These are phyloP conservation scores for Lasiosphaeria hispida DNA, from an alignment of 495 filamentous ascomycete genomes.

Conservation along the genomic window DNA sequence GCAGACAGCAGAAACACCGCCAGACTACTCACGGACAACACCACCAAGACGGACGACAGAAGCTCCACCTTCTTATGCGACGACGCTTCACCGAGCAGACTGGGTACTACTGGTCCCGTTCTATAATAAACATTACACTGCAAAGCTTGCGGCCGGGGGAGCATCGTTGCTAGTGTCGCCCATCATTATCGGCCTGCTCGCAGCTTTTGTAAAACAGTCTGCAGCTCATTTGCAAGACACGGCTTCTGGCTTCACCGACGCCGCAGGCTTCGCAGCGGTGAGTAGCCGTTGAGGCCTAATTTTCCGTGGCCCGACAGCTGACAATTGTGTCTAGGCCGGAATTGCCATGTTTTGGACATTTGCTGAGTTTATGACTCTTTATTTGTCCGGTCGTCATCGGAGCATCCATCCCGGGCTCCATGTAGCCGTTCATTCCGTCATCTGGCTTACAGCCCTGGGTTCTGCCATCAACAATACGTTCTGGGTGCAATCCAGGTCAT, in stretches of 20 bases:
- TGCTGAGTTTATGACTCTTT: constrained; percentile 35
- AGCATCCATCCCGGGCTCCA: constrained; percentile 40
- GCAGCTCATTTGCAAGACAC: too few relatives aligned
- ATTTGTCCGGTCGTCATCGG: constrained; percentile 20
- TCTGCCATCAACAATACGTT: constrained; percentile 20
- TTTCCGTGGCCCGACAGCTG: not conserved
- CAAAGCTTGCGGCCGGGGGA: too few relatives aligned
- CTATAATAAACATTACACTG: too few relatives aligned
- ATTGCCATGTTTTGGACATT: constrained; percentile 35
- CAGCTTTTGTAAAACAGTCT: too few relatives aligned
- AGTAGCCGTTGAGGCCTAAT: not conserved
- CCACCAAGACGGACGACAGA: too few relatives aligned
- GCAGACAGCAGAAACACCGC: too few relatives aligned
- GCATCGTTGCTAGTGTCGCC: too few relatives aligned
- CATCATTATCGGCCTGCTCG: too few relatives aligned
- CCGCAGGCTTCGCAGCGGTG: not conserved
- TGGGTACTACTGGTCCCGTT: too few relatives aligned
- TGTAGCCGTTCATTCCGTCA: constrained; percentile 37
- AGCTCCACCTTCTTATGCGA: too few relatives aligned
- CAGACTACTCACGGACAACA: too few relatives aligned
- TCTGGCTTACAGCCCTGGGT: constrained; percentile 23
- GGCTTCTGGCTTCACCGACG: not conserved
- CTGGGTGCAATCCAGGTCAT: constrained; percentile 5
- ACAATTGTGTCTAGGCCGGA: constrained; percentile 23
- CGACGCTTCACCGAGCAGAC: too few relatives aligned